Base-by-base conservation (phyloP, 495 filamentous ascomycete species). In the Penicillium paradoxum region DNA sequence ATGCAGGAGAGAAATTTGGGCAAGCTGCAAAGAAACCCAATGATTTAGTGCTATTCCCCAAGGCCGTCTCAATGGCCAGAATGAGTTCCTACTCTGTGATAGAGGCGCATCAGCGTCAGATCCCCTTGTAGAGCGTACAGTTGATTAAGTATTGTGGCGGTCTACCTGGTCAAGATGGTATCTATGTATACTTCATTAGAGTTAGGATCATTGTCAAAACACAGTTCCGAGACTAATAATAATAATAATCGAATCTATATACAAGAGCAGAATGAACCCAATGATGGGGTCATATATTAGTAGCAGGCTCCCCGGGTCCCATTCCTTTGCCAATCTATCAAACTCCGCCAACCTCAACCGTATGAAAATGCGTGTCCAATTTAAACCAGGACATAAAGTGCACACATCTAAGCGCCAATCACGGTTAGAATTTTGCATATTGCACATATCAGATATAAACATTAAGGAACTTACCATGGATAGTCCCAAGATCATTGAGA, bases 401-500 rank as follows among this genome's bases (percentile, higher is more conserved):
- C 73, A 58, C 80, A 83, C 61, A 82, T 81, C 79, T 81, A 60
- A 17, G 1, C 6, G 18, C 11, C 10, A 48, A 33, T 13, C 32
- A 45, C 15, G 34, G 33, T 65, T 55, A 60, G 53, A 33, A 34
- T 29, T 14, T 17, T 21, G 4, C 1, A 38, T 24, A 40, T 33
- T 27, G 17, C 21, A 24, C 10, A 40, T 2, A n/a, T 6, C 4
- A 27, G 21, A 14, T 46, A 33, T 14, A 34, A 53, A 15, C 5
- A 27, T 15, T 13, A 1, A 33, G 5, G 15, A n/a, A 77, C 87
- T 75, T 73, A 95, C 88, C 83, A 95, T 76, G 22, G 86, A 84
- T 41, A 97, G 72, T 6, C 93, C 93, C 53, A 93, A 69, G 54
- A 97, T 93, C 91, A 98, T 97, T 7, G 84, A 89, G 60, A 80